These are phyloP conservation scores for Neonectria coccinea DNA, from an alignment of 2,329 filamentous ascomycete genomes.

Conservation along the genomic window DNA sequence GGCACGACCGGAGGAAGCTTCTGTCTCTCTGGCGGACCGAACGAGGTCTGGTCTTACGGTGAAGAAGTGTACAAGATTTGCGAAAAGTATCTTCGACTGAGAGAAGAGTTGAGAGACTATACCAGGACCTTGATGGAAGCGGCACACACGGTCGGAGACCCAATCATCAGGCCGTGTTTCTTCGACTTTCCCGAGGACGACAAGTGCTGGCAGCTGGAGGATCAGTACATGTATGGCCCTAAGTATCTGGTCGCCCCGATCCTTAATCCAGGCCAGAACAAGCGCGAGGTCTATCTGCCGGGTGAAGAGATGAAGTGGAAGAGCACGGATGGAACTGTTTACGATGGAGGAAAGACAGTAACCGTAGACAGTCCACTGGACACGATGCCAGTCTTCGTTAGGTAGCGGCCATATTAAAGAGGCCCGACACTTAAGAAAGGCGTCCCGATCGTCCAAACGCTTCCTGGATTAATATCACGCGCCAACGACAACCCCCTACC, in stretches of 20 bases:
- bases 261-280: background rate
- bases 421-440: no score
- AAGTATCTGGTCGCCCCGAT: constrained; percentile 13
- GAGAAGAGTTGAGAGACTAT: constrained; percentile 70
- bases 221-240: constrained; percentile 72
- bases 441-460: no score
- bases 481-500: no score
- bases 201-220: constrained; percentile 66
- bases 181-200: constrained; percentile 71
- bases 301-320: background rate
- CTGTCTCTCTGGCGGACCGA: constrained; percentile 61
- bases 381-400: background rate
- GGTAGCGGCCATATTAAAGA: background rate
- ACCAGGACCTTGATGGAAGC: constrained; percentile 68
- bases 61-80: constrained; percentile 70
- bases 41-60: constrained; percentile 77
- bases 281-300: background rate
- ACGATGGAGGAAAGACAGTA: background rate
- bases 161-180: constrained; percentile 72
- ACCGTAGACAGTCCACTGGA: background rate
- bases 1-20: constrained; percentile 55
- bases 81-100: constrained; percentile 67
- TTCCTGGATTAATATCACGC: no score
- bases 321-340: background rate
- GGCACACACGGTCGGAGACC: constrained; percentile 69